These are phyloP conservation scores for Uronychia setigera DNA, from an alignment of 73 alveolate genomes.

Conservation along the genomic window DNA sequence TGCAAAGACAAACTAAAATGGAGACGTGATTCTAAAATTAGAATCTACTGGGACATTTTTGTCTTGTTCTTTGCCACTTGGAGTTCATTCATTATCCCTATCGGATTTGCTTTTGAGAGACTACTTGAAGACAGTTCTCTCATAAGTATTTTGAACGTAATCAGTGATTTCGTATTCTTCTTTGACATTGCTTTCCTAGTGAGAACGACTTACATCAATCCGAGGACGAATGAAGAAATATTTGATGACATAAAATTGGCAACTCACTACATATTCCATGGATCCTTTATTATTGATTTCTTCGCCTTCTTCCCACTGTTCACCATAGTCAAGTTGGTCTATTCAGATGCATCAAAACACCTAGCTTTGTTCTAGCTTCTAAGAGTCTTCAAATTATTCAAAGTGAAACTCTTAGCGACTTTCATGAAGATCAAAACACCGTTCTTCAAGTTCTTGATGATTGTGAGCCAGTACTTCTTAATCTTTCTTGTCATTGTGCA, in stretches of 20 bases:
- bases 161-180: constrained; percentile 13
- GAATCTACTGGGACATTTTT: background rate
- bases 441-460: constrained; percentile 35
- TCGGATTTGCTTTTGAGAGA: background rate
- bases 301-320: constrained; percentile 59
- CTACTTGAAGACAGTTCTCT: background rate
- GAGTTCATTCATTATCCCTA: background rate
- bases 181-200: constrained; percentile 42
- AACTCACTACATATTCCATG: constrained; percentile 39
- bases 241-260: constrained; percentile 36
- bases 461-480: constrained; percentile 28
- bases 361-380: constrained; percentile 39
- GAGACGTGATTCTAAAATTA: background rate
- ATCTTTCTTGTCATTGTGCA: constrained; percentile 52
- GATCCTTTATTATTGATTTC: constrained; percentile 53
- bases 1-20: background rate
- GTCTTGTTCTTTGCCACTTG: background rate
- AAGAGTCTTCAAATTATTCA: constrained; percentile 47
- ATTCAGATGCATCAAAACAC: constrained; percentile 1
- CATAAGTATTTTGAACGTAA: background rate
- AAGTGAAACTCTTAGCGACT: constrained; percentile 57
- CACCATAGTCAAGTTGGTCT: too few relatives aligned
- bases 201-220: constrained; percentile 54
- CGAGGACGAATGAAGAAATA: constrained; percentile 32
- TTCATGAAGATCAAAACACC: constrained; percentile 28